Base-by-base conservation (phyloP, 768 basidiomycete species). In the Psilocybe sp. region DNA sequence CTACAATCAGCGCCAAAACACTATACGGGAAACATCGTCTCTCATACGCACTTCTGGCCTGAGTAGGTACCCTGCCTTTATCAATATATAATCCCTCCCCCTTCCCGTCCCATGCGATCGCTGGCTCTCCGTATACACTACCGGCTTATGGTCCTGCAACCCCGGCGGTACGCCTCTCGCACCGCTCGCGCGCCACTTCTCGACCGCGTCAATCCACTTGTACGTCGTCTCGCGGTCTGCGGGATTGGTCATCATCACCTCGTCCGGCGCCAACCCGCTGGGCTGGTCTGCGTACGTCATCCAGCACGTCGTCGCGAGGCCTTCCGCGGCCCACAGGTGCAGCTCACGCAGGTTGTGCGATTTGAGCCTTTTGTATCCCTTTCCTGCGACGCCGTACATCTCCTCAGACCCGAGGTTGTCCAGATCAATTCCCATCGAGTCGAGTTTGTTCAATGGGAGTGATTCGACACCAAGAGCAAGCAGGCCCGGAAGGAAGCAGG, bases 401-500 rank as follows among this genome's bases (percentile, higher is more conserved):
- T 56, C 53, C 33, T 69, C 67, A 40, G 70, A 72, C 32, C 70
- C 74, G 8, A 83, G 70, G 16, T 68, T 59, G 11, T 65, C 61
- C 13, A 76, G 55, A 54, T 78, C 69, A 46, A 85, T 73, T 9
- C 77, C 79, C 13, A 78, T 55, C 0, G 69, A 60, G 19, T 71
- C 65, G 2, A 85, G 73, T 45, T 80, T 65, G 49, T 82, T 73
- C 44, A 85, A 68, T 19, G 80, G 80, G 43, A 89, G 74, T 10
- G 77, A 76, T 53, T 84, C 77, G 4, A 69, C 85, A 19, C 89
- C 88, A 3, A 91, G 73, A 4, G 88, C 86, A 43, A 91, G 71
- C 13, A 89, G 68, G 13, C 89, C 88, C 0, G 87, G 87, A 42
- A 88, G 73, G 69, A 89, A 91, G 65, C 88, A 89, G 10, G 87